Evolutionary conservation across 2,329 filamentous ascomycete species (phyloP).

Genomic region (Calonectria montana): DNA sequence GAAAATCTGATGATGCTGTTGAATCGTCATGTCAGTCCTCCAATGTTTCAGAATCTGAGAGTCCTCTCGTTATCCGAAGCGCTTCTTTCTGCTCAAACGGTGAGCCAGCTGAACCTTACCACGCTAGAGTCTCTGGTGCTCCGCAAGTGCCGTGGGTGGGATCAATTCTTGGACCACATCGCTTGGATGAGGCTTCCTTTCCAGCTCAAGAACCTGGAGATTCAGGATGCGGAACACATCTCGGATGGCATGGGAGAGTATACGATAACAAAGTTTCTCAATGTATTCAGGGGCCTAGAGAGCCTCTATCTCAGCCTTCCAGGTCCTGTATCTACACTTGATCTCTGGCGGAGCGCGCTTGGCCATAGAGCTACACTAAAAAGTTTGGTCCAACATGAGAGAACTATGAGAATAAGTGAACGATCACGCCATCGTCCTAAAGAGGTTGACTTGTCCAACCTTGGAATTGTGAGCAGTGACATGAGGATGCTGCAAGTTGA

Average conservation of each 20-base stretch:
- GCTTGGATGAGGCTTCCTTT: neutral
- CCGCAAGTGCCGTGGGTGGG: neutral
- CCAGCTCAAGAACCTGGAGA: neutral
- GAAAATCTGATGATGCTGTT: neutral
- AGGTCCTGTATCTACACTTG: conserved; percentile 5
- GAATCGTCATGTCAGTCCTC: neutral
- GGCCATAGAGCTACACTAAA: conserved; percentile 7
- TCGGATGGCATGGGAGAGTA: conserved; percentile 3
- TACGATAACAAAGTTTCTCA: neutral
- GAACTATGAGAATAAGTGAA: neutral
- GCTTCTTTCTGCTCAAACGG: neutral
- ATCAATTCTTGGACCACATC: neutral
- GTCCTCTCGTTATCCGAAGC: neutral
- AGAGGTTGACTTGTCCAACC: neutral
- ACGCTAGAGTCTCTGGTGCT: neutral
- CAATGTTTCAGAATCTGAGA: neutral
- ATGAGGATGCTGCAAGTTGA: neutral
- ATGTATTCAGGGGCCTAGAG: neutral
- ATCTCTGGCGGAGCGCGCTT: neutral
- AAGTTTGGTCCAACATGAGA: conserved; percentile 7
- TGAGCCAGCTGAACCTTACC: neutral
- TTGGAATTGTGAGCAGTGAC: neutral
- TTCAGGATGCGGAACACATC: conserved; percentile 1
- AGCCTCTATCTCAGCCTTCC: neutral
- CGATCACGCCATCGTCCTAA: neutral